Base-by-base conservation (phyloP, 2,329 filamentous ascomycete genomes). In the Exophiala sp. region DNA sequence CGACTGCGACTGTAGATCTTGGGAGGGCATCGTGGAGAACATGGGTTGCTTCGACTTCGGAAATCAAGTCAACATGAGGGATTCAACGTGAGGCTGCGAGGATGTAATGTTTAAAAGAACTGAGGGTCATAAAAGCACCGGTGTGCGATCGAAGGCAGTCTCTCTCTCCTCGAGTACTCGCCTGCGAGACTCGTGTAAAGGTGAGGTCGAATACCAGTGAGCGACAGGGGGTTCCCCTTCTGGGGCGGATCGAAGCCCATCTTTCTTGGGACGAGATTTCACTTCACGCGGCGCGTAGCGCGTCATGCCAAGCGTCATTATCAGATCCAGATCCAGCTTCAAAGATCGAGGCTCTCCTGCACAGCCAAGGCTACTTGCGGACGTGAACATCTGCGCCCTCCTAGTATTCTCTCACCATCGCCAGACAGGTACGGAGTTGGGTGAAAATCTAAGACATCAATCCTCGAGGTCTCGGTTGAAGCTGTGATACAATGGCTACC, bases 1-100 rank as follows among this genome's bases (percentile, higher is more conserved):
- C 3, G 58, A 60, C n/a, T 55, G 50, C 22, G 46, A 50, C 29
- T 46, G 43, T 23, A 46, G 40, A 30, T 55, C 50, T 18, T 49
- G 29, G 14, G 46, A 37, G 29, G 49, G 27, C 54, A 56, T 56
- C 27, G 24, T 35, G 16, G 40, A 23, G 22, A 32, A 41, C 8
- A n/a, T 13, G 19, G 9, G 21, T 41, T 27, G 24, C 29, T n/a
- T 32, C 6, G 11, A n/a, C 11, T 32, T n/a, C 29, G 19, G 10
- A 8, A 19, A 10, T 41, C 19, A 41, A 24, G 19, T 41, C 38
- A 23, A 39, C 37, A 39, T 10, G 38, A 13, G 38, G 13, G 13
- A 24, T n/a, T n/a, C n/a, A n/a, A n/a, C n/a, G n/a, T n/a, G n/a
- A n/a, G 23, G 16, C 4, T 41, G 14, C 9, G 22, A 41, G 13